phyloP scores from a whole-genome alignment of 2,329 filamentous ascomycete genomes.

The Xylariaceae sp. region DNA sequence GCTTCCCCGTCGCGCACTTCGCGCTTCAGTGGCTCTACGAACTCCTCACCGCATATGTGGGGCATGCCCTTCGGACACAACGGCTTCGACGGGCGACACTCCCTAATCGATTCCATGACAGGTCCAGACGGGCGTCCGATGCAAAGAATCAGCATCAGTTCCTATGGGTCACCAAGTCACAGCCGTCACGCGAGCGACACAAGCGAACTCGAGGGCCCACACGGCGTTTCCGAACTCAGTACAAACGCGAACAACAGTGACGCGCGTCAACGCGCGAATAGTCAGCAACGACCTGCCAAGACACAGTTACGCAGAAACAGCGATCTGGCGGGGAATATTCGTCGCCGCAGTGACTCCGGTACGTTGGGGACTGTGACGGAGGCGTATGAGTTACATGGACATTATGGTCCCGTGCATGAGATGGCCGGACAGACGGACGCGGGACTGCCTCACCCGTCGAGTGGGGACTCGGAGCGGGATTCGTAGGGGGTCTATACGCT shows the following conservation, averaged over 20 bases:
- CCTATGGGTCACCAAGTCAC: slow-evolving; percentile 26
- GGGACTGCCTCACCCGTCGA: slow-evolving; percentile 10
- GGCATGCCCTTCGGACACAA: slow-evolving; percentile 20
- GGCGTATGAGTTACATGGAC: slow-evolving; percentile 41
- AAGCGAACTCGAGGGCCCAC: slow-evolving; percentile 36
- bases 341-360: slow-evolving; percentile 18
- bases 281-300: slow-evolving; percentile 16
- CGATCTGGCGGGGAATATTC: slow-evolving; percentile 20
- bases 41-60: slow-evolving; percentile 24
- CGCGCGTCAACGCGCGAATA: slow-evolving; percentile 34
- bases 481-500: neutral
- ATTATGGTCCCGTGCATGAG: slow-evolving; percentile 39
- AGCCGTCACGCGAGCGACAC: slow-evolving; percentile 40
- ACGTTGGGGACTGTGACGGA: slow-evolving; percentile 39
- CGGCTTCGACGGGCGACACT: slow-evolving; percentile 24
- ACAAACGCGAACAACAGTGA: slow-evolving; percentile 26
- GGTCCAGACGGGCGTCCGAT: slow-evolving; percentile 23
- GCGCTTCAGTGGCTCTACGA: slow-evolving; percentile 18
- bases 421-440: slow-evolving; percentile 40
- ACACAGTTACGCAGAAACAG: slow-evolving; percentile 20
- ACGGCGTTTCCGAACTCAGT: slow-evolving; percentile 38
- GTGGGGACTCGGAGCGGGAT: neutral
- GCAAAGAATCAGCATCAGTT: slow-evolving; percentile 29
- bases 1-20: slow-evolving; percentile 23
- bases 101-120: slow-evolving; percentile 25